These are phyloP conservation scores for Rhizomucor miehei DNA, from an alignment of 371 early-diverging fungal species.

Conservation along the genomic window DNA sequence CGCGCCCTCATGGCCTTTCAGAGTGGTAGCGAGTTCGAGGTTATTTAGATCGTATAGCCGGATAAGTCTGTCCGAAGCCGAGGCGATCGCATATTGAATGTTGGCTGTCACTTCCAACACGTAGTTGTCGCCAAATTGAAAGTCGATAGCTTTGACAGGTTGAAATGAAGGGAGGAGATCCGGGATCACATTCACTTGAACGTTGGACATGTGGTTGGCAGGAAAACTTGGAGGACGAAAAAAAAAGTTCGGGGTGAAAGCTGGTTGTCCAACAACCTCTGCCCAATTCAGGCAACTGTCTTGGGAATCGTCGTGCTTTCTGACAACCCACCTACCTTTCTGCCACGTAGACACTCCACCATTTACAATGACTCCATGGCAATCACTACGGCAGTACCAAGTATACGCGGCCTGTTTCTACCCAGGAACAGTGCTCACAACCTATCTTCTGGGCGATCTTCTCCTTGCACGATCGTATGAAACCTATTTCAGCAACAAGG, in stretches of 20 bases:
- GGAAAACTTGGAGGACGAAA: background rate
- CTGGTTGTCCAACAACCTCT: background rate
- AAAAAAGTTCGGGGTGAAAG: slow-evolving; percentile 3
- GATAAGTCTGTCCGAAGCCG: slow-evolving; percentile 65
- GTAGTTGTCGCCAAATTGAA: slow-evolving; percentile 52
- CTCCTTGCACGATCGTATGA: slow-evolving; percentile 31
- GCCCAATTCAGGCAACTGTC: background rate
- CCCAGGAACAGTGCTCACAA: background rate
- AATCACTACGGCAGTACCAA: background rate
- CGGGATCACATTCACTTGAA: slow-evolving; percentile 8
- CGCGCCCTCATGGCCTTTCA: slow-evolving; percentile 51
- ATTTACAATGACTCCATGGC: no score
- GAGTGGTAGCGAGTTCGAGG: slow-evolving; percentile 38
- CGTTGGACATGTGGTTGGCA: slow-evolving; percentile 3
- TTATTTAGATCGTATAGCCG: slow-evolving; percentile 63
- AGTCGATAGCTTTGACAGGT: slow-evolving; percentile 32
- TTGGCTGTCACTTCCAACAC: slow-evolving; percentile 66
- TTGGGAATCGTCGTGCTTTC: no score
- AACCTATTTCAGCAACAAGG: slow-evolving; percentile 57
- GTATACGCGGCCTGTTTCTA: background rate
- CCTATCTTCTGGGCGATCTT: slow-evolving; percentile 14
- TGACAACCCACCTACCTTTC: background rate
- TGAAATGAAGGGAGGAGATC: slow-evolving; percentile 34
- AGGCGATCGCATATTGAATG: slow-evolving; percentile 56
- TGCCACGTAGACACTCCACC: no score